Base-by-base conservation (phyloP, 306 rosid genomes). In the Urtica urens region DNA sequence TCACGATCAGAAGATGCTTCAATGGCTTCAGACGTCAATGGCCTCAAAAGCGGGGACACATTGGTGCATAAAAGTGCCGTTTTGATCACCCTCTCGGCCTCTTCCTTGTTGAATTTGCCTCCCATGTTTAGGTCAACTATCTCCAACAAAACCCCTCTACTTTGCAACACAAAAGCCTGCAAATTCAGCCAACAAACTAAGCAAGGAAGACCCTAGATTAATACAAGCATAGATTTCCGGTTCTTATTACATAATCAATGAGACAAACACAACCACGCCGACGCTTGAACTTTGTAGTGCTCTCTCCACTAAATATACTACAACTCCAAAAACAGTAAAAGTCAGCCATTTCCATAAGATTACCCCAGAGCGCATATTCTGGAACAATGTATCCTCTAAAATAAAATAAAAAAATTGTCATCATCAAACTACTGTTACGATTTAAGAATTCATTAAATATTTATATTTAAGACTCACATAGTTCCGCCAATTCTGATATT, bases 401-500 rank as follows among this genome's bases (percentile, higher is more conserved):
- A n/a, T n/a, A n/a, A n/a, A n/a, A n/a, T n/a, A n/a, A n/a, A n/a
- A n/a, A n/a, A 12, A 5, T 35, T 35, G n/a, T n/a, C n/a, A n/a
- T n/a, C n/a, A n/a, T n/a, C n/a, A n/a, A n/a, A n/a, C n/a, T n/a
- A n/a, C n/a, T n/a, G n/a, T n/a, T n/a, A n/a, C n/a, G n/a, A n/a
- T n/a, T n/a, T n/a, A n/a, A n/a, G n/a, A n/a, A n/a, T n/a, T n/a
- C n/a, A n/a, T n/a, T n/a, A n/a, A n/a, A n/a, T 12, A 6, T n/a
- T n/a, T n/a, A 15, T 7, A 48, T 19, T 19, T 18, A 51, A 18
- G 7, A 60, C 73, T 65, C 4, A 77, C 83, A 70, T 57, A 14
- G 78, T 78, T 22, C 85, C 78, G 1, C 71, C 81, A 40, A 74
- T 58, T 53, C 81, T 42, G 18, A 80, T 74, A 50, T 34, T 78